Conservation (phyloP, 2,329 filamentous ascomycete species). For the Hypoxylon sp. region DNA sequence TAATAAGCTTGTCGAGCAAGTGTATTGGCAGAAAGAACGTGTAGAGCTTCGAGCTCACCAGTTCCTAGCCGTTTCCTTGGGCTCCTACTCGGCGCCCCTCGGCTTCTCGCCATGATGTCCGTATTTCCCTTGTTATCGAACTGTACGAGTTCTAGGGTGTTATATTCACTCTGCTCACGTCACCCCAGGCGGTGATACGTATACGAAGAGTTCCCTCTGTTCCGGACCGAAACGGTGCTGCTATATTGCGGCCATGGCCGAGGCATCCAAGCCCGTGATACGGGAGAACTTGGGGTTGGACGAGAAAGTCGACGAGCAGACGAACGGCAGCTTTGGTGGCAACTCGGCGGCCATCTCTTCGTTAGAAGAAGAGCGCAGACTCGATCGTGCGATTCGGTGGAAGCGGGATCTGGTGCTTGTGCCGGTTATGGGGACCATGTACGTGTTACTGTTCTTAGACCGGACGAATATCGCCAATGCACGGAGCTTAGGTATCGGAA, state of each 20-base stretch:
- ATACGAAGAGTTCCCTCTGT: too few relatives aligned
- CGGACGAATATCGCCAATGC: slow-evolving; percentile 59
- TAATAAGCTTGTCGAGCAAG: too few relatives aligned
- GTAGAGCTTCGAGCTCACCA: too few relatives aligned
- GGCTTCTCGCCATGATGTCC: too few relatives aligned
- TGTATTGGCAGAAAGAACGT: too few relatives aligned
- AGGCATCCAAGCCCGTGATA: slow-evolving; percentile 23
- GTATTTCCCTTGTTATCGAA: too few relatives aligned
- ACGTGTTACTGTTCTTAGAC: slow-evolving; percentile 47
- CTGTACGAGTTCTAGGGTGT: too few relatives aligned
- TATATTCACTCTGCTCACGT: too few relatives aligned
- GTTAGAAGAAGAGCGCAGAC: slow-evolving; percentile 29
- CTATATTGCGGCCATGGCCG: slow-evolving; percentile 27
- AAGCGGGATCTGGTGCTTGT: slow-evolving; percentile 47
- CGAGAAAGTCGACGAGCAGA: slow-evolving; percentile 37
- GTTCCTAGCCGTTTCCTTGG: too few relatives aligned
- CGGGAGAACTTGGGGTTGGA: slow-evolving; percentile 30
- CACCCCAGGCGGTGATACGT: too few relatives aligned
- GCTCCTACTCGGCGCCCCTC: too few relatives aligned
- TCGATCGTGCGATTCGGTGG: slow-evolving; percentile 44
- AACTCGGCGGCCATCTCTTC: slow-evolving; percentile 7
- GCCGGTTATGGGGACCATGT: slow-evolving; percentile 48
- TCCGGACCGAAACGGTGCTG: too few relatives aligned
- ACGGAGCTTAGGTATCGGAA: slow-evolving; percentile 47
- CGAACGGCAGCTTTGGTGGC: slow-evolving; percentile 16